These are phyloP conservation scores for Carex arenaria DNA, from an alignment of 202 grass and related monocot species.

Conservation along the genomic window DNA sequence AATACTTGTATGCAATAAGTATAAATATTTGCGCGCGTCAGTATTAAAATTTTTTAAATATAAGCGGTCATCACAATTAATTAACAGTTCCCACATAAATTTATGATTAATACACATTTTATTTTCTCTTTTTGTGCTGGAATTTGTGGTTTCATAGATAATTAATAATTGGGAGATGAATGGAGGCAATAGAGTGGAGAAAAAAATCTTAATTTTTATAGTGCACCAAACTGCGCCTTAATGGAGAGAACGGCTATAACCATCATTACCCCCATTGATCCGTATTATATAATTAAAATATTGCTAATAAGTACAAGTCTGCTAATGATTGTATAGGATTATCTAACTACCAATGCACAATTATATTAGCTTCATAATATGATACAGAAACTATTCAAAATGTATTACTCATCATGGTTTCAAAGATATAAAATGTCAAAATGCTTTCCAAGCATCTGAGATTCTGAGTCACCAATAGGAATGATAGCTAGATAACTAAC, in stretches of 20 bases:
- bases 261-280: slow-evolving; percentile 17
- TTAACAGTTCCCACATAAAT: no score
- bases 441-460: background rate
- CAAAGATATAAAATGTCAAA: background rate
- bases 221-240: background rate
- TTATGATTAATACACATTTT: no score
- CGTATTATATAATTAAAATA: background rate
- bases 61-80: no score
- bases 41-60: no score
- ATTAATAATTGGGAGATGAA: no score
- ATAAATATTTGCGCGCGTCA: no score
- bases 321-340: background rate
- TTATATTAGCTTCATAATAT: background rate
- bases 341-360: background rate
- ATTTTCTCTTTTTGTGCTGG: no score
- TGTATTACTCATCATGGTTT: background rate
- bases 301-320: slow-evolving; percentile 8
- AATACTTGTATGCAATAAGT: no score
- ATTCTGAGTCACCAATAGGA: background rate
- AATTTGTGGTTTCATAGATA: no score
- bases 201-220: background rate
- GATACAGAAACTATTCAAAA: background rate
- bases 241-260: slow-evolving; percentile 21
- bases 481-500: background rate
- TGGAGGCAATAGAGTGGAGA: no score